A percentile compares a stretch with the other conserved stretches of the same genome.
These are phyloP conservation scores for Drechslerella stenobrocha DNA, from an alignment of 2,329 filamentous ascomycete species.

Conservation along the genomic window DNA sequence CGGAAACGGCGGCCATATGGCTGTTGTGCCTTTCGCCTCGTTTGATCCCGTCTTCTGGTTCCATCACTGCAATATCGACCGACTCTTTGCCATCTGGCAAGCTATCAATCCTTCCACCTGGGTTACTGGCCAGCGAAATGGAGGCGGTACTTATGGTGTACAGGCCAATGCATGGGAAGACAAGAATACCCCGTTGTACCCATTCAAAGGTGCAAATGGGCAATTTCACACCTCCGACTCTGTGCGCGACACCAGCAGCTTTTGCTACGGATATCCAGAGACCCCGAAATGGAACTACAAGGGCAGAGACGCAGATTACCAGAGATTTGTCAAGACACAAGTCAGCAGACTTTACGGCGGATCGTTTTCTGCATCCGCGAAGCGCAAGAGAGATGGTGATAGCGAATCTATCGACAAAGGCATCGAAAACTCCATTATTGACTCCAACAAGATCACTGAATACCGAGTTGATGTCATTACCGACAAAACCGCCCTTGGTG, in stretches of 20 bases:
- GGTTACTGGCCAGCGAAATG: background rate
- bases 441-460: conserved; percentile 16
- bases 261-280: conserved; percentile 23
- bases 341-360: conserved; percentile 14
- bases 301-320: background rate
- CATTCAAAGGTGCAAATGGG: background rate
- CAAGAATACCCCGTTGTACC: conserved; percentile 2
- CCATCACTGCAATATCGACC: conserved; percentile 75
- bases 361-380: background rate
- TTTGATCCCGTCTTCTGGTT: conserved; percentile 81
- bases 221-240: conserved; percentile 1
- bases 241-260: conserved; percentile 13
- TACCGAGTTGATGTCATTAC: conserved; percentile 44
- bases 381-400: conserved; percentile 20
- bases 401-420: background rate
- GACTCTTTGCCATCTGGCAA: conserved; percentile 77
- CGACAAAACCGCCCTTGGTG: conserved; percentile 54
- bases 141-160: conserved; percentile 26
- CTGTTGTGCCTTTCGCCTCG: conserved; percentile 62
- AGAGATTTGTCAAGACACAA: background rate
- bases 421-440: conserved; percentile 22
- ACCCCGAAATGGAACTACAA: conserved; percentile 9
- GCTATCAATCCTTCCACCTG: conserved; percentile 64
- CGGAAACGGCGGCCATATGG: conserved; percentile 49
- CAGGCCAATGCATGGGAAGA: background rate